These are phyloP conservation scores for Colletotrichum costaricense DNA, from an alignment of 2,329 filamentous ascomycete species.

Conservation along the genomic window DNA sequence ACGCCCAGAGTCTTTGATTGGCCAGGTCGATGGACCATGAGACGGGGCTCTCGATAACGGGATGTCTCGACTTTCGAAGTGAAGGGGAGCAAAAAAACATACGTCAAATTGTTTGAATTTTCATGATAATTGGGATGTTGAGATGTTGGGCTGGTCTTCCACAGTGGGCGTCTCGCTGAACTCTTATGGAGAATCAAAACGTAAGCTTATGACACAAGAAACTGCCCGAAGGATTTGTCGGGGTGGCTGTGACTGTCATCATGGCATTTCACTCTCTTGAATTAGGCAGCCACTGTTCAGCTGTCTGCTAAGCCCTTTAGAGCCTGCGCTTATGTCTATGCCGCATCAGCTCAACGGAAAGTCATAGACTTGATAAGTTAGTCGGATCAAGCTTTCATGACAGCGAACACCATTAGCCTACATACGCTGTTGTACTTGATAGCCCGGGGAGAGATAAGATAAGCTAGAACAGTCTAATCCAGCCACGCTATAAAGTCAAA, in stretches of 20 bases:
- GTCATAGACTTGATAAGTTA: fast-evolving
- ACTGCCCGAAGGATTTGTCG: neutral
- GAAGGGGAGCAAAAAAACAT: too few relatives aligned
- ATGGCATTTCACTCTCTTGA: neutral
- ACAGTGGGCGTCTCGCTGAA: neutral
- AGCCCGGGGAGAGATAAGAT: too few relatives aligned
- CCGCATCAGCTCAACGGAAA: neutral
- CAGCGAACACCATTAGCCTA: too few relatives aligned
- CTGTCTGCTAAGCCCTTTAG: neutral
- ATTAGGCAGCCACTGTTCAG: neutral
- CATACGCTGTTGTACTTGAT: too few relatives aligned
- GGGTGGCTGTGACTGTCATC: neutral
- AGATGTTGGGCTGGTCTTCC: fast-evolving
- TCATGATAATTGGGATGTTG: neutral
- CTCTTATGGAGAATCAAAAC: neutral
- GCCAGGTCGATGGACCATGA: neutral
- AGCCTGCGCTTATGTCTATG: neutral
- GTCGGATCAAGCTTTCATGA: too few relatives aligned
- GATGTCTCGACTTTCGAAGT: neutral
- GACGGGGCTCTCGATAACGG: neutral
- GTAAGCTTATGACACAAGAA: neutral
- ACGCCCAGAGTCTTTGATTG: neutral
- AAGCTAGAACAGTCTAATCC: too few relatives aligned
- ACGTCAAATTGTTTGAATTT: too few relatives aligned
- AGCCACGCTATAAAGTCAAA: too few relatives aligned